Evolutionary conservation across 1,284 basidiomycete genomes (phyloP), one percentile per base, ranked within the genome.

Genomic region (Leccinum griseonigrum): DNA sequence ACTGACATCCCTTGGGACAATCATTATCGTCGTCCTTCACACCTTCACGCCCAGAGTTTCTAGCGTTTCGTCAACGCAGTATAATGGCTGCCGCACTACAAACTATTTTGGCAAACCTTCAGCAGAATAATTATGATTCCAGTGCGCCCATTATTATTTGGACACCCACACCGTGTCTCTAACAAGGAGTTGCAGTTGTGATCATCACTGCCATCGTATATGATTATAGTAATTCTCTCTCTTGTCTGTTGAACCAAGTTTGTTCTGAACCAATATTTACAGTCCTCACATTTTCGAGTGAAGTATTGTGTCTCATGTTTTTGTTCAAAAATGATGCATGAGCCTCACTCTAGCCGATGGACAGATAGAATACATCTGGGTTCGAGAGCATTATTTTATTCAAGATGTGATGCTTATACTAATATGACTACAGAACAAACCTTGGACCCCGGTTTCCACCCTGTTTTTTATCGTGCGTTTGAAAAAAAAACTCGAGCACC

Each of bases 331-430:
- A 5, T 40, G 11, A 14, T 16, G 26, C 26, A 56, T 11, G 5
- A 38, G 6, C 2, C 18, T 36, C 16, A 22, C 10, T 18, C 28
- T n/a, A 13, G 31, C 14, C 16, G 10, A 51, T 43, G 40, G 5
- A 10, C 34, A 66, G 64, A 11, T 68, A 8, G 55, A 66, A 2
- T 63, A 68, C 18, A 63, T 66, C 29, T 68, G 66, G 64, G 64
- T 66, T 16, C 3, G 64, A 6, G 4, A 3, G 9, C 11, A 13
- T 43, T 14, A 28, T 28, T 38, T 2, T 0, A 8, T 6, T 29
- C 1, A 7, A 22, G 46, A 26, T 22, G 2, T 29, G n/a, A n/a
- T 1, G 10, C 28, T 6, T 51, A 18, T 59, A 14, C 28, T 59
- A 22, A 67, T n/a, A 3, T 3, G 16, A 46, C 8, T 11, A 29